These are phyloP conservation scores for Penicillium lagena DNA, from an alignment of 495 filamentous ascomycete species.

Conservation along the genomic window DNA sequence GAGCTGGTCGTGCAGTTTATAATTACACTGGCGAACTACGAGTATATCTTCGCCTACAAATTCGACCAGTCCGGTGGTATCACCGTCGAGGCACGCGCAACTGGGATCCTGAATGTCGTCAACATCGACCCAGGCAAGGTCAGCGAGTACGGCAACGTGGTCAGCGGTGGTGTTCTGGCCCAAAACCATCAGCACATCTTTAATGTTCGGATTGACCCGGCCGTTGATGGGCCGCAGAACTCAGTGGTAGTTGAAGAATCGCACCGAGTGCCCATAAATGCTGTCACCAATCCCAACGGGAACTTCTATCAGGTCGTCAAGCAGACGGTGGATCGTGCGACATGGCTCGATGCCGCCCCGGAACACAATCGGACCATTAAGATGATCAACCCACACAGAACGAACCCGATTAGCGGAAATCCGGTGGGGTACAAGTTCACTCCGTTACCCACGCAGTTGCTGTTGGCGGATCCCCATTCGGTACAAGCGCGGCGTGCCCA, in stretches of 20 bases:
- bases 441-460: conserved; percentile 67
- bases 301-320: conserved; percentile 65
- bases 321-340: conserved; percentile 55
- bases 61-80: conserved; percentile 93
- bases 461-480: conserved; percentile 67
- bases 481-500: conserved; percentile 75
- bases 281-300: conserved; percentile 73
- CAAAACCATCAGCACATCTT: conserved; percentile 90
- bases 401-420: conserved; percentile 67
- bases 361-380: conserved; percentile 70
- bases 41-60: conserved; percentile 91
- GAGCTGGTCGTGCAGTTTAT: conserved; percentile 88
- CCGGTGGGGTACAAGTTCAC: conserved; percentile 79
- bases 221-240: conserved; percentile 69
- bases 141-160: conserved; percentile 70
- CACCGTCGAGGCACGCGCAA: conserved; percentile 90
- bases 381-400: conserved; percentile 65
- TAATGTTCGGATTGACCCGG: conserved; percentile 81
- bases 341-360: conserved; percentile 62
- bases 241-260: conserved; percentile 68
- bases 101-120: conserved; percentile 95
- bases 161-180: conserved; percentile 79
- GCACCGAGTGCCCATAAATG: conserved; percentile 62
- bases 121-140: conserved; percentile 74
- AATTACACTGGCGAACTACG: conserved; percentile 96